These are phyloP conservation scores for Trichoderma sp. DNA, from an alignment of 2,329 filamentous ascomycete genomes.

Conservation along the genomic window DNA sequence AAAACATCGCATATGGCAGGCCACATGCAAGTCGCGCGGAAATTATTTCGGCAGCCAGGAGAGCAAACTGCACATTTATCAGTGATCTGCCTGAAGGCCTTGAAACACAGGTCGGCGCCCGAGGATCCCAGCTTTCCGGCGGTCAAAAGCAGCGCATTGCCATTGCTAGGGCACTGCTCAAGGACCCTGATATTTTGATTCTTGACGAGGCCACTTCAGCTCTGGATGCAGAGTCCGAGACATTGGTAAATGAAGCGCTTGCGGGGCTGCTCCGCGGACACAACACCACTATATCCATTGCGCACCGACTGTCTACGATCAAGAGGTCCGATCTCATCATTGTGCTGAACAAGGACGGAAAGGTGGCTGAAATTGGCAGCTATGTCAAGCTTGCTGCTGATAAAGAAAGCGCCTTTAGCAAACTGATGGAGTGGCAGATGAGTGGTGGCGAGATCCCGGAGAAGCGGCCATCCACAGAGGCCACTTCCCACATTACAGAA, in stretches of 20 bases:
- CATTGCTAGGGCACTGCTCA: conserved; percentile 90
- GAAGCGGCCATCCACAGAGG: conserved; percentile 33
- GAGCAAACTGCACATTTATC: conserved; percentile 96
- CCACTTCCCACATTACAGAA: conserved; percentile 47
- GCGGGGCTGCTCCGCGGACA: conserved; percentile 75
- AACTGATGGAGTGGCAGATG: conserved; percentile 99
- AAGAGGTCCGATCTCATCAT: conserved; percentile 94
- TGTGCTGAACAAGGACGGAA: conserved; percentile 81
- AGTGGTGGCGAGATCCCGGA: conserved; percentile 69
- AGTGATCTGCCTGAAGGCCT: conserved; percentile 94
- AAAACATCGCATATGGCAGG: conserved; percentile 88
- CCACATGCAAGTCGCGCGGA: conserved; percentile 75
- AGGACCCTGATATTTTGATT: conserved; percentile 94
- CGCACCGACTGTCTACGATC: conserved; percentile 92
- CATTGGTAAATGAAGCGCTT: conserved; percentile 89
- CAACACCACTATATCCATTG: conserved; percentile 97
- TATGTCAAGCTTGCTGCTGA: conserved; percentile 74
- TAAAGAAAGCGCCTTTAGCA: conserved; percentile 80
- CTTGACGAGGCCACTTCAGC: conserved; percentile 96
- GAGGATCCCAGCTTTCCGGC: conserved; percentile 89
- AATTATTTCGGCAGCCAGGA: conserved; percentile 80
- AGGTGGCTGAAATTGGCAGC: conserved; percentile 85
- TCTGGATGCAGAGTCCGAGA: conserved; percentile 94
- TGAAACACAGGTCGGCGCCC: conserved; percentile 87
- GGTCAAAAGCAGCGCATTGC: conserved; percentile 98